Percentiles rank a stretch among this genome's conserved stretches.
phyloP scores from a whole-genome alignment of 2,329 filamentous ascomycete species.

The Fusarium coffeatum region DNA sequence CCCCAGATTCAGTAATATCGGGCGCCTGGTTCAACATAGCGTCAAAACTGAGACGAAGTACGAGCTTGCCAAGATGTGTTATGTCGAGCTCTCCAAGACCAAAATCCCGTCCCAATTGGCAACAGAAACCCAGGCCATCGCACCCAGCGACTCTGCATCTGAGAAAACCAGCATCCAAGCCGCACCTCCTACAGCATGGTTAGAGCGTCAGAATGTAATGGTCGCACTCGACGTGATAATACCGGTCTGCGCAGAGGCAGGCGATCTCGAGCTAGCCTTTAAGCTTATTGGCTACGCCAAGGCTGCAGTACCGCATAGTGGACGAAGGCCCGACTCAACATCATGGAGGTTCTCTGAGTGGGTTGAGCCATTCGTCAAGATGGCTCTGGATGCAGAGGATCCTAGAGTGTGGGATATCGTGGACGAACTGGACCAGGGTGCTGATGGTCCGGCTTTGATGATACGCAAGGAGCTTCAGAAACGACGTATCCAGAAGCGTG shows the following conservation, averaged over 20 bases:
- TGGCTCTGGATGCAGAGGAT: slow-evolving; percentile 48
- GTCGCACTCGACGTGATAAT: slow-evolving; percentile 47
- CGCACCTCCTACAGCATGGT: slow-evolving; percentile 9
- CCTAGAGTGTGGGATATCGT: slow-evolving; percentile 50
- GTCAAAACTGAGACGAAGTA: slow-evolving; percentile 40
- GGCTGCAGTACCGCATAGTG: slow-evolving; percentile 3
- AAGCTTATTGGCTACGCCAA: slow-evolving; percentile 42
- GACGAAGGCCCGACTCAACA: neutral
- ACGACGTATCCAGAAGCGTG: slow-evolving; percentile 39
- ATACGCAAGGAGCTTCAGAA: slow-evolving; percentile 45
- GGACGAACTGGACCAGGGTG: slow-evolving; percentile 43
- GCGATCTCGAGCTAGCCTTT: slow-evolving; percentile 52
- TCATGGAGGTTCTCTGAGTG: slow-evolving; percentile 39
- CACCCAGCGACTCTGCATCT: neutral
- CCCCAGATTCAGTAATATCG: slow-evolving; percentile 45
- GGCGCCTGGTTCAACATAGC: slow-evolving; percentile 49
- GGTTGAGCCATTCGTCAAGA: slow-evolving; percentile 46
- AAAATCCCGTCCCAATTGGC: neutral
- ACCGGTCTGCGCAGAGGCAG: slow-evolving; percentile 44
- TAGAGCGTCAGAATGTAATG: slow-evolving; percentile 21
- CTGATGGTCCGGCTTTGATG: slow-evolving; percentile 36
- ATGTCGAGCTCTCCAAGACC: slow-evolving; percentile 32
- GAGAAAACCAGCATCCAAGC: slow-evolving; percentile 6
- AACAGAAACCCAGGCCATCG: neutral
- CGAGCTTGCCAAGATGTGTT: slow-evolving; percentile 49